Base-by-base conservation (phyloP, 768 basidiomycete genomes). In the Termitomyces sp. region DNA sequence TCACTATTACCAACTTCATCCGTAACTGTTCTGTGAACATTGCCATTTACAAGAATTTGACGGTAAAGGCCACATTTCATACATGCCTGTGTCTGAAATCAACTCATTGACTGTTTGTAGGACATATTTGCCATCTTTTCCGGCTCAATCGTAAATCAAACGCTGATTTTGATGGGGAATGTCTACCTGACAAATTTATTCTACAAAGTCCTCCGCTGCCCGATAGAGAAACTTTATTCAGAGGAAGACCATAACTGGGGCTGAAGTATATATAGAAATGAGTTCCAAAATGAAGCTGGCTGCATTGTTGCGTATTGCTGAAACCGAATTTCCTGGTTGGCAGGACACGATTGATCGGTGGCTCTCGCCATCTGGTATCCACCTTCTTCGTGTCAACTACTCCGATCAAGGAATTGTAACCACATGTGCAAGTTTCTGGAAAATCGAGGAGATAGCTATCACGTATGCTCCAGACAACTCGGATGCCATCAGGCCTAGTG, bases 1-100 rank as follows among this genome's bases (percentile, higher is more conserved):
- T n/a, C n/a, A n/a, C n/a, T 23, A 51, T 46, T 2, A 50, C 48
- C 41, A 55, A 63, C 55, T 57, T 57, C 32, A 18, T 35, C 41
- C 40, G 36, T 4, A 40, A 16, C 23, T 20, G 10, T 8, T 41
- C 41, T 14, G 46, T 49, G 2, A 53, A 49, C 12, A 50, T 60
- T 20, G 9, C 40, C 8, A 18, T 55, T 14, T 23, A 23, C 2
- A 2, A 23, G 23, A 23, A 2, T 23, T 26, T 16, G 14, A 41
- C 40, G 28, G 62, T 63, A 16, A 62, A 26, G 7, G 12, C 40
- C 36, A 32, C 10, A 16, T 55, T n/a, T 20, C 3, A 26, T 47
- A 44, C 16, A 5, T 30, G 18, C 23, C n/a, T 4, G 6, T 33
- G 16, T 32, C n/a, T n/a, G 32, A 28, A 43, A 28, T 36, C 23